Percentiles rank a stretch among this genome's conserved stretches.
phyloP scores from a whole-genome alignment of 139 green algal genomes.

The Chlorella ohadii region DNA sequence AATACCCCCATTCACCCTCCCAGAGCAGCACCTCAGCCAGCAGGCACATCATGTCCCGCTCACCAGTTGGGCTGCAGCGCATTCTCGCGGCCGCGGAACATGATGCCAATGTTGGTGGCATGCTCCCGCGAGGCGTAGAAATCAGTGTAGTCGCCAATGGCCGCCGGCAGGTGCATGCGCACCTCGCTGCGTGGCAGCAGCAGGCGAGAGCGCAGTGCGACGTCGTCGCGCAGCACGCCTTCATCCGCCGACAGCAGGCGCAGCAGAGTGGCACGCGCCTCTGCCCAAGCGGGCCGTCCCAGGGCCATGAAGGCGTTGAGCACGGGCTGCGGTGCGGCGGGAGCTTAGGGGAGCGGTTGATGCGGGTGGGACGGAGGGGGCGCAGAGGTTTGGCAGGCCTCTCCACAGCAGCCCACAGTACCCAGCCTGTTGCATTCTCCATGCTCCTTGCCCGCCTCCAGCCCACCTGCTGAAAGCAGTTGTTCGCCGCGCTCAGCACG shows the following conservation, averaged over 20 bases:
- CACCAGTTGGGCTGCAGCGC: conserved; percentile 91
- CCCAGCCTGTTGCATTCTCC: no score
- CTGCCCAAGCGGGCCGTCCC: conserved; percentile 74
- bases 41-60: background rate
- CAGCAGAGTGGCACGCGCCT: conserved; percentile 65
- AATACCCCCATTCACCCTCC: no score
- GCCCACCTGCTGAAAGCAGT: conserved; percentile 50
- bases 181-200: conserved; percentile 65
- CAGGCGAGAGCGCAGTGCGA: conserved; percentile 46
- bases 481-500: background rate
- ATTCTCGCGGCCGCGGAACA: conserved; percentile 83
- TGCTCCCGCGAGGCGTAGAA: conserved; percentile 94
- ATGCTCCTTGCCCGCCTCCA: no score
- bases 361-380: no score
- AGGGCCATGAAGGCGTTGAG: conserved; percentile 91
- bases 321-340: conserved; percentile 51
- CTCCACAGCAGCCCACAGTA: no score
- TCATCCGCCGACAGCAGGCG: conserved; percentile 69
- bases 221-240: conserved; percentile 69
- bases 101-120: conserved; percentile 81
- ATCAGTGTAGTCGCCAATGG: conserved; percentile 96
- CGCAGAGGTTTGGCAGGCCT: no score
- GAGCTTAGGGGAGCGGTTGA: no score
- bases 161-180: conserved; percentile 79
- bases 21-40: no score